Conservation (phyloP, 768 basidiomycete genomes). For the Suillus occidentalis region DNA sequence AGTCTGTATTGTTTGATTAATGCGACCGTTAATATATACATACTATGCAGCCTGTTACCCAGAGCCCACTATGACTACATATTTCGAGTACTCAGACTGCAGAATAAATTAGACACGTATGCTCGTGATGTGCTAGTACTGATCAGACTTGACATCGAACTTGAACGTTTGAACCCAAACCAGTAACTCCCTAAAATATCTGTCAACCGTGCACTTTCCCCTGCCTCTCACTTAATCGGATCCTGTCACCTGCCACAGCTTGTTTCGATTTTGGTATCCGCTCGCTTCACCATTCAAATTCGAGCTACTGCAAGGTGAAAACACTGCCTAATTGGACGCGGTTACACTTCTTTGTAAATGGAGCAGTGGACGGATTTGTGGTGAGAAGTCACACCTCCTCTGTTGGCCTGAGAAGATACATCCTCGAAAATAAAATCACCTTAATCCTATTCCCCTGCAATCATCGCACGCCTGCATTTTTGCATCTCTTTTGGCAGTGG, state of each 20-base stretch:
- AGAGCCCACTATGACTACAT: too few relatives aligned
- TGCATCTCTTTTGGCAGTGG: slow-evolving; percentile 1
- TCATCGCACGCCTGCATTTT: not conserved
- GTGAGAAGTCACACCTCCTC: slow-evolving; percentile 8
- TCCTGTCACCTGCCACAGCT: not conserved
- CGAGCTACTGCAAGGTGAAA: slow-evolving; percentile 7
- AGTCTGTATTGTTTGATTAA: not conserved
- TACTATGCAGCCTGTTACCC: not conserved
- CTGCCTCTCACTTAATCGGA: not conserved
- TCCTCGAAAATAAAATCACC: slow-evolving; percentile 4
- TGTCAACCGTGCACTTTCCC: not conserved
- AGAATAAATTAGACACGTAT: not conserved
- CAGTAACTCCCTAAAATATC: too few relatives aligned
- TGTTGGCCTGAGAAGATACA: slow-evolving; percentile 10
- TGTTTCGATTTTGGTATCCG: not conserved
- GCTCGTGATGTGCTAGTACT: not conserved
- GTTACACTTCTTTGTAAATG: not conserved
- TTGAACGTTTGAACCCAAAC: not conserved
- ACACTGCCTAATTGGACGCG: slow-evolving; percentile 8
- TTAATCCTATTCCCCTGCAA: not conserved
- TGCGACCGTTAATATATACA: not conserved
- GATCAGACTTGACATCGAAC: too few relatives aligned
- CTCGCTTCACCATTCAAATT: not conserved
- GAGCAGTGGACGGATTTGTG: slow-evolving; percentile 7
- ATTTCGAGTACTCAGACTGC: too few relatives aligned